Evolutionary conservation across 495 filamentous ascomycete genomes (phyloP).

Genomic region (Aspergillus leporis): DNA sequence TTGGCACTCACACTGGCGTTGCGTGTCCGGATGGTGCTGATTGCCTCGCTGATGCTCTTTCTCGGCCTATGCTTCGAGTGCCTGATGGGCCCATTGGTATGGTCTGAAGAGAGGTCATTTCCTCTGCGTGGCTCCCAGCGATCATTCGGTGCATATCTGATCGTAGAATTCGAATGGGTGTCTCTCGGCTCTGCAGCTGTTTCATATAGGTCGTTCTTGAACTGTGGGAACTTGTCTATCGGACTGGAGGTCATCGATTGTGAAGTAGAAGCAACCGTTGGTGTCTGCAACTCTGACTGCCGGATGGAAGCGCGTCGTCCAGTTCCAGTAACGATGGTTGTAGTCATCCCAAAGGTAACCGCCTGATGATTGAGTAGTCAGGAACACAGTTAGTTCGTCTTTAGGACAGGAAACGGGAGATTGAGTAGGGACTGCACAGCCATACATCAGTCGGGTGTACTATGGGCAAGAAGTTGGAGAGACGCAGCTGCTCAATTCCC

Average conservation of each 20-base stretch:
- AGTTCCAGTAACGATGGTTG: conserved; percentile 46
- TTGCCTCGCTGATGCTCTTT: conserved; percentile 83
- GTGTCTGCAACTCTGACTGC: conserved; percentile 40
- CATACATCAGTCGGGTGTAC: neutral
- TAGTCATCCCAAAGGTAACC: conserved; percentile 35
- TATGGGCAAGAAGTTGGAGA: neutral
- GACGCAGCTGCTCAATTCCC: neutral
- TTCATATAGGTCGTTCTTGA: conserved; percentile 38
- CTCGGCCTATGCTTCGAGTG: conserved; percentile 65
- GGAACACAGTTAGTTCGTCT: neutral
- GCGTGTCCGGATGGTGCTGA: conserved; percentile 74
- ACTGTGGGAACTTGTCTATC: conserved; percentile 46
- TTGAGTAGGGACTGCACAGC: neutral
- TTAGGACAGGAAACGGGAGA: neutral
- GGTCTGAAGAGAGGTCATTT: conserved; percentile 32
- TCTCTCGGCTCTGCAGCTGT: conserved; percentile 26
- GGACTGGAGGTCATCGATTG: conserved; percentile 39
- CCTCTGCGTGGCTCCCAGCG: conserved; percentile 42
- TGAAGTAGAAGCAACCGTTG: conserved; percentile 28
- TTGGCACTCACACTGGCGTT: conserved; percentile 85
- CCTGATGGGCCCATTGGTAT: conserved; percentile 43
- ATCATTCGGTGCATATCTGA: conserved; percentile 36
- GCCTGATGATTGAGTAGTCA: neutral
- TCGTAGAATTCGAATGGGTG: conserved; percentile 26
- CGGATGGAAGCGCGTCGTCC: conserved; percentile 47